Evolutionary conservation across 192 early-diverging fungal species (phyloP).

Genomic region (Kickxella alabastrina): DNA sequence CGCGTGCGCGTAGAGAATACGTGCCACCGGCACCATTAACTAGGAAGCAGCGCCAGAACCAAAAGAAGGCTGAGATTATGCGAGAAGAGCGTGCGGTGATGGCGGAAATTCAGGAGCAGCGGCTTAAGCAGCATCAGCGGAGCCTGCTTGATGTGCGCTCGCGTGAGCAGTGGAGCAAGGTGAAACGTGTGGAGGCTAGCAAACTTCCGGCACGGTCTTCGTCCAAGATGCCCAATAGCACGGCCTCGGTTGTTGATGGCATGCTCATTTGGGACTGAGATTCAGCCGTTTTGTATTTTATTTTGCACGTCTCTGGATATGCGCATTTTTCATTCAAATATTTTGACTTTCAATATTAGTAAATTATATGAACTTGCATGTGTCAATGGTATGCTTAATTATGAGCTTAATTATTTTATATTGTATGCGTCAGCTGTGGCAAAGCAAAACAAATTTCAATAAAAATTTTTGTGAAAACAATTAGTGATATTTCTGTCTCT

Average conservation of each 20-base stretch:
- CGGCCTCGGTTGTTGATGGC: constrained; percentile 21
- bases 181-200: constrained; percentile 8
- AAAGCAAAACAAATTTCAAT: too few relatives aligned
- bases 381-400: too few relatives aligned
- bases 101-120: constrained; percentile 55
- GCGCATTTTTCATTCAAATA: not conserved
- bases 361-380: too few relatives aligned
- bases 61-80: constrained; percentile 51
- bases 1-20: constrained; percentile 1
- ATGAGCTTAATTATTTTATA: too few relatives aligned
- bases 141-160: constrained; percentile 44
- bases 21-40: constrained; percentile 36
- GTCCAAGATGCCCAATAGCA: not conserved
- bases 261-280: constrained; percentile 42
- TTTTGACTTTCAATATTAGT: not conserved
- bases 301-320: not conserved
- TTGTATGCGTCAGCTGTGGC: too few relatives aligned
- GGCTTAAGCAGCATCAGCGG: constrained; percentile 56
- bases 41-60: constrained; percentile 64
- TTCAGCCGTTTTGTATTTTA: not conserved
- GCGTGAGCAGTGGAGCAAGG: constrained; percentile 40
- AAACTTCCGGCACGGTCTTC: not conserved
- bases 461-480: too few relatives aligned
- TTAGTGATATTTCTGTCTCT: too few relatives aligned
- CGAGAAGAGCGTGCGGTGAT: constrained; percentile 54